Base-by-base conservation (phyloP, 371 early-diverging fungal genomes). In the Mucor piriformis region DNA sequence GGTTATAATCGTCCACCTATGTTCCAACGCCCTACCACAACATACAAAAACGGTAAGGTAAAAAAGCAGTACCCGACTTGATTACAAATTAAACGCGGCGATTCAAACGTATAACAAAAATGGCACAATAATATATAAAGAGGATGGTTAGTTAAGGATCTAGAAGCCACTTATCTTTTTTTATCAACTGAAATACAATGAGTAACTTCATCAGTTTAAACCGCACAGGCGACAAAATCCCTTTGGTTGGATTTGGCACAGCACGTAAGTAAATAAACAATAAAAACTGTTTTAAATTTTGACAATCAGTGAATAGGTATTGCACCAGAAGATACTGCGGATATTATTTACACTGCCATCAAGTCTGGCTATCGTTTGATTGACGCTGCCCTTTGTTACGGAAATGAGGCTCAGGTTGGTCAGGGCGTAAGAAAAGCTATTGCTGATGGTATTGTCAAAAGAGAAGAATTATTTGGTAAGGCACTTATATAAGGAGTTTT, bases 381-480 rank as follows among this genome's bases (percentile, higher is more conserved):
- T 43, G 79, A 79, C 57, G 73, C 69, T 43, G 82, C 82, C 48
- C 37, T 61, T 29, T 61, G 69, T 35, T 84, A 92, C 62, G 74
- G 68, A 37, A 93, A 92, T 66, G 91, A 92, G 66, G 63, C 72
- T 11, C 83, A 86, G 18, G 83, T 92, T 32, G 92, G 92, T 37
- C 69, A 72, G 10, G 88, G 74, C 29, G 76, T 91, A 51, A 61
- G 63, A 47, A 68, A 72, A 34, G 77, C 77, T 24, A 68, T 89
- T 50, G 71, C 66, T 21, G 78, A 77, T 6, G 86, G 85, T 12
- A 67, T 82, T 32, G 81, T 90, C 43, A 82, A 75, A 57, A 85
- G 94, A 40, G 84, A 85, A 47, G 79, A 79, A 1, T 50, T 79
- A 16, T 79, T 79, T 46, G 54, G 79, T 79, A 72, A 73, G 72